phyloP scores from a whole-genome alignment of 352 stramenopile genomes.

The Blastocystis sp. region DNA sequence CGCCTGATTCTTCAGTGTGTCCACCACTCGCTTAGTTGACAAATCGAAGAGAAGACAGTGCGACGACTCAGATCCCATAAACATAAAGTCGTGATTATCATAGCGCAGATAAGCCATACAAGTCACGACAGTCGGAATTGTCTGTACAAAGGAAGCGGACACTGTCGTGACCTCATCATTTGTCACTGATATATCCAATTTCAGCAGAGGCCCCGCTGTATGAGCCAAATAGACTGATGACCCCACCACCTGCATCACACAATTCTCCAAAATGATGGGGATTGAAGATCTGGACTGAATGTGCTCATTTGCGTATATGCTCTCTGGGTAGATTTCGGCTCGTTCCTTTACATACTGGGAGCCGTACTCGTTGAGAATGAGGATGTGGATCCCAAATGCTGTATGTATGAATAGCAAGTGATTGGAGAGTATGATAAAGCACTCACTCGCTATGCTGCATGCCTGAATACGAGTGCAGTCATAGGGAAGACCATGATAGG shows the following conservation, averaged over 20 bases:
- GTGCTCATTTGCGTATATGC: background rate
- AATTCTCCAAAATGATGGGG: conserved; percentile 6
- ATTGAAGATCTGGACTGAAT: background rate
- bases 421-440: background rate
- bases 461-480: conserved; percentile 3
- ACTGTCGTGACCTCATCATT: background rate
- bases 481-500: conserved; percentile 32
- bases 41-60: background rate
- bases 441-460: background rate
- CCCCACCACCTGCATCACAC: background rate
- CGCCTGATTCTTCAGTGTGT: background rate
- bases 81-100: background rate
- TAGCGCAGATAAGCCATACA: background rate
- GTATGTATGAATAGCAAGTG: conserved; percentile 13
- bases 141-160: background rate
- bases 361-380: conserved; percentile 11
- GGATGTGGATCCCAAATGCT: background rate
- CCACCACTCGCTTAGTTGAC: background rate
- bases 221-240: background rate
- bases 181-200: background rate
- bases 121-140: background rate
- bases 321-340: background rate
- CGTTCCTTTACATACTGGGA: conserved; percentile 22
- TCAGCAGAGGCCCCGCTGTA: background rate
- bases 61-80: background rate